A percentile compares a stretch with the other conserved stretches of the same genome.
These are phyloP conservation scores for Juglanconis sp. DNA, from an alignment of 2,329 filamentous ascomycete species.

Conservation along the genomic window DNA sequence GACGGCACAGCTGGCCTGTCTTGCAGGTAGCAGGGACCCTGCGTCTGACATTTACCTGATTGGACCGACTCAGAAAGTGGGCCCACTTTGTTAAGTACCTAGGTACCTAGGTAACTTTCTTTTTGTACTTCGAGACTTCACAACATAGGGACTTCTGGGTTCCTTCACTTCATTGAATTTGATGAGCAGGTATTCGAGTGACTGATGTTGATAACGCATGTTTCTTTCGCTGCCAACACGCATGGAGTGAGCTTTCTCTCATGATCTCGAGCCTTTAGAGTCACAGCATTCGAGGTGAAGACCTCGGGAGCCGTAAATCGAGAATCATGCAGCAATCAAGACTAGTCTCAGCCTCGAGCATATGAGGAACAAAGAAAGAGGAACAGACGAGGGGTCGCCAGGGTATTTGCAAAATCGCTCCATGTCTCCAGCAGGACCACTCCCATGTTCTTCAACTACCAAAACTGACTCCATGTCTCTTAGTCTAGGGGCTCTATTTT, in stretches of 20 bases:
- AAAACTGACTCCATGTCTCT: neutral
- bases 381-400: neutral
- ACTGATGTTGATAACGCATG: too few species aligned
- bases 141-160: neutral
- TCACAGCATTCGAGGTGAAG: neutral
- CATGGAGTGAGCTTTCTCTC: neutral
- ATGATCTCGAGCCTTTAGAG: neutral
- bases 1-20: neutral
- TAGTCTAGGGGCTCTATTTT: neutral
- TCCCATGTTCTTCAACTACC: neutral
- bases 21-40: constrained; percentile 2
- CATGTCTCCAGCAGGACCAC: neutral
- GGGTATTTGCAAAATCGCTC: neutral
- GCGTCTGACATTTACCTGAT: neutral
- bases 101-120: neutral
- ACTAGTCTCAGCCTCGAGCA: neutral
- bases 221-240: too few species aligned
- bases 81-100: neutral
- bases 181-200: neutral
- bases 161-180: neutral
- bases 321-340: neutral
- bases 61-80: neutral
- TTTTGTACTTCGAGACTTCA: neutral
- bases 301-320: too few species aligned
- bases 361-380: neutral